Evolutionary conservation across 192 early-diverging fungal genomes (phyloP).

Genomic region (Coemansia sp.): DNA sequence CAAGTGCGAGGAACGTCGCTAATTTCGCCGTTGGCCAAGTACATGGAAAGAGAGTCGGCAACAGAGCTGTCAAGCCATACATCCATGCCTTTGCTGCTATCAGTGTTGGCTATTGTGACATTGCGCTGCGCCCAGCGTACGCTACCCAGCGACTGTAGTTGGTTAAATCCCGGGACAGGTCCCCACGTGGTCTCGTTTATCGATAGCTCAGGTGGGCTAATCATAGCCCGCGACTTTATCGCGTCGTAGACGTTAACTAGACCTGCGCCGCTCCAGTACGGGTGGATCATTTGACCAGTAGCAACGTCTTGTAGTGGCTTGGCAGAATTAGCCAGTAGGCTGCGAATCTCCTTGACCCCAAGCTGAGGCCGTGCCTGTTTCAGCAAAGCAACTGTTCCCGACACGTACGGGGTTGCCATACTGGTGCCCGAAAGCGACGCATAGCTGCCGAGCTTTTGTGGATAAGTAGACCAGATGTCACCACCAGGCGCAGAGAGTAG

Average conservation of each 20-base stretch:
- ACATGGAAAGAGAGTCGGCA: slow-evolving; percentile 43
- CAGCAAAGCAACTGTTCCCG: slow-evolving; percentile 67
- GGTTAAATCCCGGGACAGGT: neutral
- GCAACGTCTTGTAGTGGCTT: slow-evolving; percentile 47
- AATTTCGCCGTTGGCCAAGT: slow-evolving; percentile 21
- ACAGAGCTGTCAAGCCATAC: slow-evolving; percentile 5
- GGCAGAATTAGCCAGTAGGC: slow-evolving; percentile 55
- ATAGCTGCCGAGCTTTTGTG: slow-evolving; percentile 40
- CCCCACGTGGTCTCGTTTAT: slow-evolving; percentile 41
- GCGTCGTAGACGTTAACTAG: slow-evolving; percentile 70
- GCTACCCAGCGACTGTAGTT: neutral
- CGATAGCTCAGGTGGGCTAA: slow-evolving; percentile 60
- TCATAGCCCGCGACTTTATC: slow-evolving; percentile 48
- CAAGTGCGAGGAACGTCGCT: slow-evolving; percentile 17
- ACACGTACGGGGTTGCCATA: slow-evolving; percentile 77
- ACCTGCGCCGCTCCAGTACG: slow-evolving; percentile 65
- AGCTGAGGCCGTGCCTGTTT: slow-evolving; percentile 53
- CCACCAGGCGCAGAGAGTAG: slow-evolving; percentile 67
- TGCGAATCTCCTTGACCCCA: slow-evolving; percentile 16
- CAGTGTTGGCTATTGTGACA: slow-evolving; percentile 29
- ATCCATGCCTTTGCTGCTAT: slow-evolving; percentile 14
- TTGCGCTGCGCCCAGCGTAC: slow-evolving; percentile 18
- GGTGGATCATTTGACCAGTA: slow-evolving; percentile 32
- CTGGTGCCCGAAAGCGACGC: slow-evolving; percentile 68
- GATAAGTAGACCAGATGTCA: slow-evolving; percentile 65